Conservation (phyloP, 2,329 filamentous ascomycete species). For the Fusarium abutilonis region DNA sequence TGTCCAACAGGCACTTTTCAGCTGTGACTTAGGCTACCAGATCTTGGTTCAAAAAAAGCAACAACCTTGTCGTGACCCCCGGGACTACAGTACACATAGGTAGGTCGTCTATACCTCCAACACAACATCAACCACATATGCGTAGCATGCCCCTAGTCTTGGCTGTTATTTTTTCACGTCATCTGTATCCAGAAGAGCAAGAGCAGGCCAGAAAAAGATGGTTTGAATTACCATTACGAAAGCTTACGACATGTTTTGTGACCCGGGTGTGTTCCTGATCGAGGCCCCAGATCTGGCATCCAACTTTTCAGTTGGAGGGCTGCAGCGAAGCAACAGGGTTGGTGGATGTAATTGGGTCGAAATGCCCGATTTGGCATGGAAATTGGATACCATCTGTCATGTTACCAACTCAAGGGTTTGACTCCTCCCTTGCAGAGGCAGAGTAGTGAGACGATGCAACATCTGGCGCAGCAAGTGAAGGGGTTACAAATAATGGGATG, state of each 20-base stretch:
- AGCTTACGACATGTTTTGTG: slow-evolving; percentile 1
- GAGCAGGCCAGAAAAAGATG: background rate
- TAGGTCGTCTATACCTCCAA: background rate
- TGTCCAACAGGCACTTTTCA: slow-evolving; percentile 31
- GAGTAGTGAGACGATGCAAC: background rate
- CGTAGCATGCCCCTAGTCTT: background rate
- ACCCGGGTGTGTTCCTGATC: background rate
- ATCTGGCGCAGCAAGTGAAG: background rate
- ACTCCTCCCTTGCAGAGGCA: slow-evolving; percentile 26
- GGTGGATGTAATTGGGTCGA: slow-evolving; percentile 5
- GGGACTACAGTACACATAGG: slow-evolving; percentile 11
- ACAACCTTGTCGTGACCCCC: slow-evolving; percentile 16
- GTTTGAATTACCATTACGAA: slow-evolving; percentile 3
- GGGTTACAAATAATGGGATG: background rate
- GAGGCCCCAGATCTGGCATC: background rate
- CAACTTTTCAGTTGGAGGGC: slow-evolving; percentile 17
- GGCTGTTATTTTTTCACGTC: slow-evolving; percentile 4
- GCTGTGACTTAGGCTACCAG: slow-evolving; percentile 23
- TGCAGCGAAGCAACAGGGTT: slow-evolving; percentile 1
- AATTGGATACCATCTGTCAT: slow-evolving; percentile 23
- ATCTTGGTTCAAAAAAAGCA: slow-evolving; percentile 29
- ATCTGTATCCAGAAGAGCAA: background rate
- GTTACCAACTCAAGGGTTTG: slow-evolving; percentile 21
- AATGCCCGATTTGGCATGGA: slow-evolving; percentile 15
- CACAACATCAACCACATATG: background rate